Evolutionary conservation across 768 basidiomycete genomes (phyloP), one percentile per base, ranked within the genome.

Genomic region (Termitomyces sp.): DNA sequence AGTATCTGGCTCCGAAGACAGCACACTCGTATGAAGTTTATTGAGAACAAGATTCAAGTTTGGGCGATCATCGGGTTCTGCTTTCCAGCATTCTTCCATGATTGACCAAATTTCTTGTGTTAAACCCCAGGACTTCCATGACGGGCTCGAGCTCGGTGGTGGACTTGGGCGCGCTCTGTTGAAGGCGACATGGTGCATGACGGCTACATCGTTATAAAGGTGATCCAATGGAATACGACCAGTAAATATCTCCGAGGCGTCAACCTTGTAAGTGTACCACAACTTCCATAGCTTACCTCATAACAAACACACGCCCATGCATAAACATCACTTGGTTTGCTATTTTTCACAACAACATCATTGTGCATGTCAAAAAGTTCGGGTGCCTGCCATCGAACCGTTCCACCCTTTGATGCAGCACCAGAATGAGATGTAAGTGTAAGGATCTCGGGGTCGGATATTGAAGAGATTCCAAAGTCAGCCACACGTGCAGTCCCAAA

Each of bases 381-480:
- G 5, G 59, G 59, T 2, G 59, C 59, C 26, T 56, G 59, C 51
- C 37, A 60, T n/a, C 59, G 42, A 1, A 52, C 44, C 4, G 55
- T 24, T 5, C 46, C 55, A 22, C 44, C 55, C 2, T n/a, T 22
- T 12, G 5, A n/a, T 2, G 18, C 32, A 16, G 13, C 22, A 4
- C 32, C 20, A 9, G 48, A 49, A 34, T 34, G 48, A 4, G 48
- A 49, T 24, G 48, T 49, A 3, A 34, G 7, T 10, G 22, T 26
- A 5, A 50, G 22, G 10, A 50, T 36, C 13, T 50, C 16, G 2
- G 49, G 49, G 16, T 50, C 49, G 6, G 34, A 50, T 24, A 50
- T 37, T 2, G 49, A 50, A 12, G 49, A 37, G 4, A 50, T 34
- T 5, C 48, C 48, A 36, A 49, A 49, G 14, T 49, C 48, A 0